Conservation (phyloP, 2,329 filamentous ascomycete genomes). For the Neofusicoccum sp. region DNA sequence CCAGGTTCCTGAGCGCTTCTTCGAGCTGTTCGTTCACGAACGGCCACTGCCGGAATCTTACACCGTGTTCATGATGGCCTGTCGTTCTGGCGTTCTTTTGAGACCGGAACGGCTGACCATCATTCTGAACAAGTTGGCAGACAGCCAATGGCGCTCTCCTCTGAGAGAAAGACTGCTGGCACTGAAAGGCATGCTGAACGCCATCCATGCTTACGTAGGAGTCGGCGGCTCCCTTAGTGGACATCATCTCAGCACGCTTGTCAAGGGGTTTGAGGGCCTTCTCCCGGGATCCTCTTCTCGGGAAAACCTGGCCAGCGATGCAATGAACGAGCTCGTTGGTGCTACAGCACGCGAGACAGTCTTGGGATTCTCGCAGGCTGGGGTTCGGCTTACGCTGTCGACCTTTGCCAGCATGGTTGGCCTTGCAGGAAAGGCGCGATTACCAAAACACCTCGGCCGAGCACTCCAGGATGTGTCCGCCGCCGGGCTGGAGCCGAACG, state of each 20-base stretch:
- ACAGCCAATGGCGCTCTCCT: constrained; percentile 25
- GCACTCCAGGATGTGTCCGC: neutral
- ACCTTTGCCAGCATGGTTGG: constrained; percentile 34
- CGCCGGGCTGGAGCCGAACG: constrained; percentile 3
- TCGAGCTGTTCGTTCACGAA: constrained; percentile 49
- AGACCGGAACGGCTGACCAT: constrained; percentile 35
- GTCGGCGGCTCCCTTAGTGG: constrained; percentile 39
- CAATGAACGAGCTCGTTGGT: constrained; percentile 3
- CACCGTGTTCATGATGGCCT: constrained; percentile 51
- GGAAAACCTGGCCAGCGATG: constrained; percentile 24
- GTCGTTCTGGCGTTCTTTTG: constrained; percentile 45
- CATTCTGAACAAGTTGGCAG: constrained; percentile 37
- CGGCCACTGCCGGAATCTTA: constrained; percentile 52
- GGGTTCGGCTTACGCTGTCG: constrained; percentile 28
- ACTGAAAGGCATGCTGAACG: constrained; percentile 44
- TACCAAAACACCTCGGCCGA: constrained; percentile 4
- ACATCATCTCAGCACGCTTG: constrained; percentile 42
- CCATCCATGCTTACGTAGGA: constrained; percentile 46
- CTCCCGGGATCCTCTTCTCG: neutral
- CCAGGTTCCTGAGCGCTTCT: constrained; percentile 44
- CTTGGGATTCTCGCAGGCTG: constrained; percentile 24
- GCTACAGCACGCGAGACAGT: constrained; percentile 6
- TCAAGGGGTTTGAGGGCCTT: constrained; percentile 37
- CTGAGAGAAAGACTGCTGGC: neutral
- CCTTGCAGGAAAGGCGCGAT: constrained; percentile 30